Evolutionary conservation across 2,329 filamentous ascomycete genomes (phyloP), one percentile per base, ranked within the genome.

Genomic region (Calonectria pauciramosa): DNA sequence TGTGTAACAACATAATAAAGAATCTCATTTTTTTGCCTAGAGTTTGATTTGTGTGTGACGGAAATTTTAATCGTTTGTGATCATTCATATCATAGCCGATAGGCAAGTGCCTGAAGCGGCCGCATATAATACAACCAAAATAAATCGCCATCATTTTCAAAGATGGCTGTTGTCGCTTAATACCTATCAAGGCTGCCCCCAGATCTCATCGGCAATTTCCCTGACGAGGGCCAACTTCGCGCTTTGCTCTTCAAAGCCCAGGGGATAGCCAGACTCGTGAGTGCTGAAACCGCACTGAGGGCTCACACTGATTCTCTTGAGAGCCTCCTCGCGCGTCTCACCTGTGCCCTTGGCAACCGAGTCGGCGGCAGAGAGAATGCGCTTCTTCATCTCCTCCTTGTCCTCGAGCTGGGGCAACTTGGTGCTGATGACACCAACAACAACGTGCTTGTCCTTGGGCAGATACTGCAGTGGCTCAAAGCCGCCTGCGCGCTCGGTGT

Each of bases 231-330:
- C 87, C 80, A 96, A 85, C 87, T 96, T 96, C 84, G 90, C 91
- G 85, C 91, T 91, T 92, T 96, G 93, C 75, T 94, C 93, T 59
- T 94, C 90, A 76, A 91, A 87, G 28, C 89, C 90, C 69, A 96
- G 87, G 18, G 91, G 89, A 82, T 96, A 95, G 0, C 94, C 94
- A 80, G 90, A 92, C 78, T 93, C 91, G 82, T 96, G 94, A 44
- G 92, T 94, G 44, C 93, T 94, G 83, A 94, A 94, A 8, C 93
- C 93, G 82, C 93, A 94, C 86, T 95, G 93, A 0, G 94, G 93
- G 81, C 91, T 94, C 23, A 95, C 89, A 70, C 89, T 89, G 63
- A 96, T 86, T 78, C 93, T 90, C 84, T 93, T 89, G 16, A 96
- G 86, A 0, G 93, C 93, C 83, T 95, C 90, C 82, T 94, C 90